Base-by-base conservation (phyloP, 805 yeast species). In the Candida ficus region DNA sequence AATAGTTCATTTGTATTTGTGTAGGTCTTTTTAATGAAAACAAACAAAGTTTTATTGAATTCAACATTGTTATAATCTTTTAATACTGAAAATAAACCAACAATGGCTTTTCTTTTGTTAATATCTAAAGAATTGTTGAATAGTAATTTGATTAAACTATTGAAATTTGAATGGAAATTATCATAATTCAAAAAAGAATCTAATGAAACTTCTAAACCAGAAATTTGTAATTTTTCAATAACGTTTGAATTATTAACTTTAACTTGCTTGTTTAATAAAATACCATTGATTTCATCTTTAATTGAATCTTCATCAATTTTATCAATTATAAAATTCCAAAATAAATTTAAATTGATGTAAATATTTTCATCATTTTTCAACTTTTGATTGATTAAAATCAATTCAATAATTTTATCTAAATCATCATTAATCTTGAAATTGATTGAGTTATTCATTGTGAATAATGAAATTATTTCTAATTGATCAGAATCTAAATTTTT, bases 1-100 rank as follows among this genome's bases (percentile, higher is more conserved):
- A 58, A 46, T 3, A 63, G 60, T 41, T 63, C 66, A 32, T 65
- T 67, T 5, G 47, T 38, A 21, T 46, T 47, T 37, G 36, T 44
- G 44, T 37, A 57, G 18, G 54, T 54, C 51, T 45, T 60, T 49
- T 49, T 61, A 42, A 52, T 54, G 48, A 35, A 58, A 25, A 49
- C 56, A 40, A 54, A 52, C 5, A 55, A 20, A 2, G 40, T 39
- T 29, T 56, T 52, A 28, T 50, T 47, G 32, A 56, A 55, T 31
- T 55, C 68, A 38, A 51, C 16, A 23, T 37, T 12, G 32, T 56
- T 47, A 34, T 43, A 27, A 30, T 27, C n/a, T 41, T 56, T 42
- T 37, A 57, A 36, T 33, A 55, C 52, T 3, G 46, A 38, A 19
- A 63, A 30, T 5, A 58, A 48, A 35, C 45, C 37, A 41, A 45